Evolutionary conservation across 1,284 basidiomycete genomes (phyloP), one percentile per base, ranked within the genome.

Genomic region (Sporisorium reilianum): DNA sequence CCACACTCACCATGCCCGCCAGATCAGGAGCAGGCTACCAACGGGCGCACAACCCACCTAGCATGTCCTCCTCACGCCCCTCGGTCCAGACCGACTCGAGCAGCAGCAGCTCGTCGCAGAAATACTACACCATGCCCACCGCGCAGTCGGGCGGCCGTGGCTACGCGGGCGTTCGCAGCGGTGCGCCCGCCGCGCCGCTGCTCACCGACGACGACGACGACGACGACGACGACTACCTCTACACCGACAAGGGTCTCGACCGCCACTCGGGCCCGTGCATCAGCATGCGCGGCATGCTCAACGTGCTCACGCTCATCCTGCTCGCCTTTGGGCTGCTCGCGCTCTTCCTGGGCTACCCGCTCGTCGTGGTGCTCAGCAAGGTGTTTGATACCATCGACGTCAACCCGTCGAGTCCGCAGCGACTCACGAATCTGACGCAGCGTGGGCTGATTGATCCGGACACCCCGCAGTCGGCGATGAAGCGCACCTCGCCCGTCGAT

Each of bases 331-430:
- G 65, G 32, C 58, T 83, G 1, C 55, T 84, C 2, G 78, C 72
- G 34, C 72, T 84, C 22, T 84, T 84, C 55, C 71, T 80, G 9
- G 83, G 82, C 40, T 84, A 84, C 52, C 83, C 83, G 2, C 70
- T 84, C 40, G 51, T 81, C 2, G 75, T 70, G 2, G 70, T 73
- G 18, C 58, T 73, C 25, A 69, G 65, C 71, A 74, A 74, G 36
- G 62, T 68, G 2, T 74, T 74, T n/a, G 65, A 68, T 36, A 56
- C 57, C 6, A 74, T 74, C 51, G 62, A 79, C 18, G 49, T 75
- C 23, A 55, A 22, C 18, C 60, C 67, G 0, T 23, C 60, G 12
- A 57, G 55, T 23, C 28, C 71, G 1, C 28, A 64, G n/a, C 64
- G 71, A 7, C 50, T 74, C 18, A 74, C 71, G 3, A 25, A 55